Evolutionary conservation across 2,329 filamentous ascomycete species (phyloP), one percentile per base, ranked within the genome.

Genomic region (Xylaria sp.): DNA sequence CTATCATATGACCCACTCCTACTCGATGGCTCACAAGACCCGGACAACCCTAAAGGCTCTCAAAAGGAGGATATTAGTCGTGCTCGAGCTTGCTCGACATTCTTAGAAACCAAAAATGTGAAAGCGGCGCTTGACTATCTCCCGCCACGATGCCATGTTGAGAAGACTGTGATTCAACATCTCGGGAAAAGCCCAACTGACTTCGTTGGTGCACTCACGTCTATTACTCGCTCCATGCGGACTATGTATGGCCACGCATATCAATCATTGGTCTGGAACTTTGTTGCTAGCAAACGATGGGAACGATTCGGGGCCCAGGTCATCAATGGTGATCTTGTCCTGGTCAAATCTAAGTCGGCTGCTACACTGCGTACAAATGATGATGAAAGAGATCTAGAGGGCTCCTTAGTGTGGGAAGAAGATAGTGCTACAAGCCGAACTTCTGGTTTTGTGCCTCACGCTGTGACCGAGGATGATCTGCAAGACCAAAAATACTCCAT

Each of bases 191-290:
- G 83, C 64, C 81, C 82, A 52, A 77, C 81, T 52, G 95, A 99
- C 80, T 96, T 89, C 78, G 86, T 93, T 68, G 94, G 94, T 28
- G 94, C 96, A 0, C 81, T 99, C 61, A 88, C 91, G 77, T 86
- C 88, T 63, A 94, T 99, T 71, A 92, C 92, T 28, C 88, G 94
- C 20, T 93, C 92, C 58, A 85, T 98, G 75, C 89, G 94, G 52
- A 88, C 94, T 67, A 98, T 99, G 92, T 99, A 98, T 78, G 91
- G 97, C 18, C 96, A 99, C 79, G 95, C 96, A 5, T 98, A 98
- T 81, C 96, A 99, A 80, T 97, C 93, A 6, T 88, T 94, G 46
- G 90, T 99, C 9, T 99, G 95, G 95, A 99, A 99, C 82, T 88
- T 90, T 73, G 92, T 90, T 13, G 93, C 90, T 1, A 94, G 92